Percentiles rank a stretch among this genome's conserved stretches.
These are phyloP conservation scores for Ustilago vetiveriae DNA, from an alignment of 1,284 basidiomycete species.

Conservation along the genomic window DNA sequence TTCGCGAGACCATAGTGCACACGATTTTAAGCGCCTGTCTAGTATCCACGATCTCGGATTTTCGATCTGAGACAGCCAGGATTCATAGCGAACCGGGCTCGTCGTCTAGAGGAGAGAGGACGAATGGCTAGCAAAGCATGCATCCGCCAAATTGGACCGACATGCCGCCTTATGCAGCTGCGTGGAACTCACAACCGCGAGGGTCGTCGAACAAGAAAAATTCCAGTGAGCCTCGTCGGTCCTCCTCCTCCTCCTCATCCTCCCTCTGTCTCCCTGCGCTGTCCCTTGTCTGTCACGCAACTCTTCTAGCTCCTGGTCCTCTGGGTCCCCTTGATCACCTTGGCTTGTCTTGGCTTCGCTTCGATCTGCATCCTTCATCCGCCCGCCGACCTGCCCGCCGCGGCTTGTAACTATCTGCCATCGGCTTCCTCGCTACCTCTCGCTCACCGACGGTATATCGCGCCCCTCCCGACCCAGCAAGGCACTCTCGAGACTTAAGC, in stretches of 20 bases:
- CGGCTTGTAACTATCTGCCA: not conserved
- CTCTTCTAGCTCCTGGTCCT: too few relatives aligned
- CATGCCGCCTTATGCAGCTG: not conserved
- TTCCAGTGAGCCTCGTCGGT: not conserved
- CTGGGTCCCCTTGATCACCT: too few relatives aligned
- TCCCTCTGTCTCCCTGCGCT: not conserved
- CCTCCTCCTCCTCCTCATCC: not conserved
- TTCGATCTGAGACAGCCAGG: too few relatives aligned
- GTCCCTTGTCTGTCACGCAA: too few relatives aligned
- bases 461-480: not conserved
- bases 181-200: constrained; percentile 21
- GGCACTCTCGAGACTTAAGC: not conserved
- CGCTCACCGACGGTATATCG: constrained; percentile 7
- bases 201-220: constrained; percentile 24
- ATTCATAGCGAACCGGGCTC: too few relatives aligned
- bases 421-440: constrained; percentile 6
- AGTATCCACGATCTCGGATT: too few relatives aligned
- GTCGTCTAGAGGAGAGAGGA: too few relatives aligned
- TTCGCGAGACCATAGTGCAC: too few relatives aligned
- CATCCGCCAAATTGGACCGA: too few relatives aligned
- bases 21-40: too few relatives aligned
- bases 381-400: not conserved
- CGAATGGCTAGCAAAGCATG: too few relatives aligned
- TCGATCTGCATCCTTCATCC: not conserved
- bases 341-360: not conserved